Percentiles rank a stretch among this genome's conserved stretches.
Conservation (phyloP, 2,329 filamentous ascomycete species). For the Claviceps purpurea region DNA sequence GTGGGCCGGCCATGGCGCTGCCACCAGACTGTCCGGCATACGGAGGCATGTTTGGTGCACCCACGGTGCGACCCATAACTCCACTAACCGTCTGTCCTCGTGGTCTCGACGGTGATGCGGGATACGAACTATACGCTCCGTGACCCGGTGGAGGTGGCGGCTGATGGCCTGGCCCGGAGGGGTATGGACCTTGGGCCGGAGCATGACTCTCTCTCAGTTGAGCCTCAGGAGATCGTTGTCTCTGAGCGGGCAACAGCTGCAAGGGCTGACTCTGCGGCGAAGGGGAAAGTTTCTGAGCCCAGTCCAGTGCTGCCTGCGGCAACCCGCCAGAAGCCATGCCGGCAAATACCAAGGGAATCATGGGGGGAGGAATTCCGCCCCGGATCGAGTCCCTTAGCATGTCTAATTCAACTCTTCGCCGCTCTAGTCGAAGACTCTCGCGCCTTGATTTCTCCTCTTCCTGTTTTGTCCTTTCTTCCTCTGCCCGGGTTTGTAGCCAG, state of each 20-base stretch:
- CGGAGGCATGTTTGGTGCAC: conserved; percentile 29
- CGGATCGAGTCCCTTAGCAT: conserved; percentile 57
- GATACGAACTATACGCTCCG: conserved; percentile 30
- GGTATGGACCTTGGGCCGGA: conserved; percentile 29
- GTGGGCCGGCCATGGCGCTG: conserved; percentile 17
- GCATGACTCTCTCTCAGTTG: conserved; percentile 34
- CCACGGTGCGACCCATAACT: conserved; percentile 24
- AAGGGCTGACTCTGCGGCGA: conserved; percentile 35
- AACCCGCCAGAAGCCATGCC: conserved; percentile 51
- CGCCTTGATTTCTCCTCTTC: conserved; percentile 58
- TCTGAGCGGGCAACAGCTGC: conserved; percentile 37
- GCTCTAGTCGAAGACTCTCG: conserved; percentile 55
- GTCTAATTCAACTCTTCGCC: conserved; percentile 57
- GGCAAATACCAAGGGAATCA: conserved; percentile 64
- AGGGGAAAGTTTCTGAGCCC: conserved; percentile 53
- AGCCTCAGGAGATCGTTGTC: conserved; percentile 35
- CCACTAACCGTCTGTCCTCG: conserved; percentile 36
- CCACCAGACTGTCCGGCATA: neutral
- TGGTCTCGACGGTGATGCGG: conserved; percentile 34
- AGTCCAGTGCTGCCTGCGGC: conserved; percentile 49
- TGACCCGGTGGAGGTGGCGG: conserved; percentile 21
- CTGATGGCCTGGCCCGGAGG: conserved; percentile 16
- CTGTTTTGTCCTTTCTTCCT: conserved; percentile 60
- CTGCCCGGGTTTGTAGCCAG: conserved; percentile 57
- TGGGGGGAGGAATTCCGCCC: conserved; percentile 57